Base-by-base conservation (phyloP, 768 basidiomycete species). In the Cyclocybe aegerita region DNA sequence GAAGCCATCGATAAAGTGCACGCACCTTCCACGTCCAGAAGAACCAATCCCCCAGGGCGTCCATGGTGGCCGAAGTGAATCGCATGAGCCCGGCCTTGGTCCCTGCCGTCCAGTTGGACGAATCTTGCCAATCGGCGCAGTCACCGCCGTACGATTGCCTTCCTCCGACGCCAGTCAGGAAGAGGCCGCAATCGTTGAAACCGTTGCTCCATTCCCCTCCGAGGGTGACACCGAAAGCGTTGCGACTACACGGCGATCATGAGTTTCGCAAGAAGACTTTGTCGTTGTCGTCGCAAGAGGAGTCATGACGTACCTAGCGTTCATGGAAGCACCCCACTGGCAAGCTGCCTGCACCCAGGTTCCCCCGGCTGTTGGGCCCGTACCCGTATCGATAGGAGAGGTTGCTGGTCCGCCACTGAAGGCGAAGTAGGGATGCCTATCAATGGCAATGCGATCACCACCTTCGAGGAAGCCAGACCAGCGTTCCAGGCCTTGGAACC, bases 201-300 rank as follows among this genome's bases (percentile, higher is more conserved):
- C 82, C 89, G 12, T 79, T 76, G 55, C 86, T 86, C 66, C 82
- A 94, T 69, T 95, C 93, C 42, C 90, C 93, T 1, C 86, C 85
- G 38, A 85, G 61, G 12, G 85, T 84, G 40, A 93, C 69, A 9
- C 93, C 93, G 60, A 90, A 91, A 4, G 59, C 54, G 36, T 59
- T 57, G 60, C 74, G 63, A 54, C 76, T 79, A 57, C 37, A 52
- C 17, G 39, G 36, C 46, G 39, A 39, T 7, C 9, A 55, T 55
- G 38, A 58, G 56, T 15, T 9, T 38, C 45, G 23, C 43, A 23
- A 29, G 30, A 55, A 46, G n/a, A 30, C 9, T n/a, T 33, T 2
- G n/a, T 15, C 43, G 12, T 46, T 49, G 14, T 4, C 32, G 34
- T 17, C 14, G n/a, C 45, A 11, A 57, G 46, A 77, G 75, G 15